Percentiles rank a stretch among this genome's conserved stretches.
These are phyloP conservation scores for Suillus paluster DNA, from an alignment of 768 basidiomycete genomes.

Conservation along the genomic window DNA sequence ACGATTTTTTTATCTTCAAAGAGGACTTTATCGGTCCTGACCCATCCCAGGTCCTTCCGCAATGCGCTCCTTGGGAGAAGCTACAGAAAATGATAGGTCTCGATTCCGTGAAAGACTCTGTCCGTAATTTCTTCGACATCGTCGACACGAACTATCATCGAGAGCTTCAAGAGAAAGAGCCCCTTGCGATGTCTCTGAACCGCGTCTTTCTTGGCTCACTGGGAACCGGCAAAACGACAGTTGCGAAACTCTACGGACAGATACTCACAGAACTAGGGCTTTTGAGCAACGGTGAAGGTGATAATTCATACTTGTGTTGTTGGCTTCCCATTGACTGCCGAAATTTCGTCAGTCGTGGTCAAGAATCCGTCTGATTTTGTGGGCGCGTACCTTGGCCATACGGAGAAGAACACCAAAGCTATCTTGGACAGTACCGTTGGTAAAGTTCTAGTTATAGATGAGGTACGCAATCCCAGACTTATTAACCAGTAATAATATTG, in stretches of 20 bases:
- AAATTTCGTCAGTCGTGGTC: constrained; percentile 49
- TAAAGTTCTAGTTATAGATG: constrained; percentile 74
- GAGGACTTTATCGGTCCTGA: constrained; percentile 72
- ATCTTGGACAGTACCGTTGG: constrained; percentile 63
- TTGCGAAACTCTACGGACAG: constrained; percentile 68
- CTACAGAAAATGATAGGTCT: constrained; percentile 60
- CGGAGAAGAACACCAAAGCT: constrained; percentile 66
- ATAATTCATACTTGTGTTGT: constrained; percentile 6
- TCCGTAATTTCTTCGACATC: constrained; percentile 49
- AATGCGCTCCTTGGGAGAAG: constrained; percentile 54
- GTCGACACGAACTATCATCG: constrained; percentile 61
- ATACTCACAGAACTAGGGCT: constrained; percentile 63
- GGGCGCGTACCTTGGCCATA: constrained; percentile 60
- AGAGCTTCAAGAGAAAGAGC: constrained; percentile 59
- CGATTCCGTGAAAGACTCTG: constrained; percentile 56
- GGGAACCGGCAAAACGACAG: constrained; percentile 75
- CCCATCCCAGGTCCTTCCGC: constrained; percentile 50
- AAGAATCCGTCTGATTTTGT: constrained; percentile 75
- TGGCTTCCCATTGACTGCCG: background rate
- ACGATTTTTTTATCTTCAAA: constrained; percentile 55
- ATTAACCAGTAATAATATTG: background rate
- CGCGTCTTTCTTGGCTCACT: constrained; percentile 70
- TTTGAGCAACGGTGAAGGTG: constrained; percentile 77
- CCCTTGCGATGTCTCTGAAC: constrained; percentile 59
- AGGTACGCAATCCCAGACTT: constrained; percentile 41